phyloP scores from a whole-genome alignment of 2,329 filamentous ascomycete species.

The Pezicula carpinea region DNA sequence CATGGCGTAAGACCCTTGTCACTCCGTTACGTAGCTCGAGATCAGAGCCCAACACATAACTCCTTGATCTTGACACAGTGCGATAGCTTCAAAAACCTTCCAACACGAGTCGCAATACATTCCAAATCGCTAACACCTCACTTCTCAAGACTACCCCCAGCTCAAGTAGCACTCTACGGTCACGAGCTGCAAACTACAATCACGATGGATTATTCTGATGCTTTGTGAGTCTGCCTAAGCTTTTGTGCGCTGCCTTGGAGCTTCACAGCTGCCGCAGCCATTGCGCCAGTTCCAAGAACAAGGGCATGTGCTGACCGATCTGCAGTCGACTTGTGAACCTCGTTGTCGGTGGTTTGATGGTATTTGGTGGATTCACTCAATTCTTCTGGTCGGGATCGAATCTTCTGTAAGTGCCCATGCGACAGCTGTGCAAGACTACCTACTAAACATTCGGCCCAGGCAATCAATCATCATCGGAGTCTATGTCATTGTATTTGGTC shows the following conservation, averaged over 20 bases:
- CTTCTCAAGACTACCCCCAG: background rate
- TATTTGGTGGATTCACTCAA: conserved; percentile 75
- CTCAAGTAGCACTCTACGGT: background rate
- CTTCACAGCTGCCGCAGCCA: conserved; percentile 4
- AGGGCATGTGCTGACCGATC: conserved; percentile 24
- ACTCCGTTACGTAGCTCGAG: too few relatives aligned
- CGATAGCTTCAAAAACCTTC: background rate
- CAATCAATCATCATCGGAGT: conserved; percentile 72
- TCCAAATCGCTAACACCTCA: background rate
- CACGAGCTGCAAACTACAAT: background rate
- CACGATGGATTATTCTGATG: conserved; percentile 86
- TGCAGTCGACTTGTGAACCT: conserved; percentile 90
- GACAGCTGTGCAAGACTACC: conserved; percentile 4
- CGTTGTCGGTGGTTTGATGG: conserved; percentile 78
- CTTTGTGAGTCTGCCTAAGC: conserved; percentile 65
- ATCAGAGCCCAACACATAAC: too few relatives aligned
- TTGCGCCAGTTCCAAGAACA: conserved; percentile 10
- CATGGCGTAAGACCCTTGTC: too few relatives aligned
- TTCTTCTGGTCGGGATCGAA: conserved; percentile 45
- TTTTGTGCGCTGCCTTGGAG: conserved; percentile 6
- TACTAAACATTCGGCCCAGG: conserved; percentile 34
- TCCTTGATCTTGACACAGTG: background rate
- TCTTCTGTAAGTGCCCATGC: background rate
- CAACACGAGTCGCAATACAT: background rate
- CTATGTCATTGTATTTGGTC: conserved; percentile 89